Evolutionary conservation across 495 filamentous ascomycete species (phyloP).

Genomic region (Neurospora discreta): DNA sequence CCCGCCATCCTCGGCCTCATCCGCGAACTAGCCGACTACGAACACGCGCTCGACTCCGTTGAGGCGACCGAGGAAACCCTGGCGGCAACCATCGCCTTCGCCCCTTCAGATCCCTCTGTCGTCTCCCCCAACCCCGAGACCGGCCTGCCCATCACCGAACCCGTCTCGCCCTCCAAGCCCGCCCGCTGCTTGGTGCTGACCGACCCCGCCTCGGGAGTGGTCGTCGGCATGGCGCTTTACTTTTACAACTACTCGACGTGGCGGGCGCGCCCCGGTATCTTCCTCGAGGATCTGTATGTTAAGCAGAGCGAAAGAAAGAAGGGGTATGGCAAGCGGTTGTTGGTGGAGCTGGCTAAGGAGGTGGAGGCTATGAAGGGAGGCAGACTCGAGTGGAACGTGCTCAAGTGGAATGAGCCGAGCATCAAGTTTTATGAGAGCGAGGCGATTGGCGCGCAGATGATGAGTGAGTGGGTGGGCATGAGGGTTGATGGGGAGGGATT

Average conservation of each 20-base stretch:
- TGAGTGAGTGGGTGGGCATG: conserved; percentile 88
- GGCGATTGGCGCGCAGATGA: conserved; percentile 59
- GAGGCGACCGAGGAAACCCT: conserved; percentile 69
- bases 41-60: conserved; percentile 62
- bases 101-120: conserved; percentile 33
- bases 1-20: conserved; percentile 73
- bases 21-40: conserved; percentile 79
- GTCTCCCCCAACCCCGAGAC: conserved; percentile 11
- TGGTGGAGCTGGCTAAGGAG: conserved; percentile 68
- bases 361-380: conserved; percentile 58
- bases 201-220: conserved; percentile 20
- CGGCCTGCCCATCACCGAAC: conserved; percentile 28
- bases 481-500: conserved; percentile 69
- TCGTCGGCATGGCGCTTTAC: conserved; percentile 48
- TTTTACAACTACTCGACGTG: conserved; percentile 65
- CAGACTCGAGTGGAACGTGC: conserved; percentile 83
- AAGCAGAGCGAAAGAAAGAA: conserved; percentile 53
- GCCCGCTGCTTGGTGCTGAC: conserved; percentile 38
- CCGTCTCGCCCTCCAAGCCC: conserved; percentile 28
- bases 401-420: conserved; percentile 83
- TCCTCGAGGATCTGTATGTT: conserved; percentile 90
- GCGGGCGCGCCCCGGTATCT: conserved; percentile 77
- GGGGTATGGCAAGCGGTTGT: conserved; percentile 68
- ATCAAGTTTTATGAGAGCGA: conserved; percentile 72
- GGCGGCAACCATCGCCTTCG: conserved; percentile 67